Evolutionary conservation across 2,329 filamentous ascomycete species (phyloP).

Genomic region (Gnomoniopsis sp.): DNA sequence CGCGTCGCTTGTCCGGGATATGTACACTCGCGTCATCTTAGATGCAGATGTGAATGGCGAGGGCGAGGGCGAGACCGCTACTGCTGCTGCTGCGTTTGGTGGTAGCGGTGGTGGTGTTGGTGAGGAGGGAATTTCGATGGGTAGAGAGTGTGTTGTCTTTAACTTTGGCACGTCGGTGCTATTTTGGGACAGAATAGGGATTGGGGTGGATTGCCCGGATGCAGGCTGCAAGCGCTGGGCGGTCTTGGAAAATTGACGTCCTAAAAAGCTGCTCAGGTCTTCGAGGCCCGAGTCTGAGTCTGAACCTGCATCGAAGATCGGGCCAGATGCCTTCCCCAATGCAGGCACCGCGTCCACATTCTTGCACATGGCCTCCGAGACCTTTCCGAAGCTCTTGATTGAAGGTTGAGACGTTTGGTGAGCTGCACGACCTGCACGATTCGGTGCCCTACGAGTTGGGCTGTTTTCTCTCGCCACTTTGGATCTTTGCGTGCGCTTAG

Average conservation of each 20-base stretch:
- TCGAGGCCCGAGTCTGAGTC: conserved; percentile 3
- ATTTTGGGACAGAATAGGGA: background rate
- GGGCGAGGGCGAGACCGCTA: background rate
- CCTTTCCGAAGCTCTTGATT: conserved; percentile 30
- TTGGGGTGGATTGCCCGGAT: background rate
- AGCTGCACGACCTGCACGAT: background rate
- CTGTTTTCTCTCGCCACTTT: background rate
- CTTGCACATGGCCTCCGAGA: conserved; percentile 7
- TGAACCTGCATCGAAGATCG: background rate
- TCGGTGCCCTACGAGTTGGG: background rate
- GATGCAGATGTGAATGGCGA: background rate
- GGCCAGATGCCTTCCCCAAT: background rate
- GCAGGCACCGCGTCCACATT: background rate
- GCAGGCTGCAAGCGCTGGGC: conserved; percentile 14
- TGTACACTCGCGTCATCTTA: conserved; percentile 22
- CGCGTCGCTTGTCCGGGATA: conserved; percentile 23
- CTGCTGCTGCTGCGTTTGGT: background rate
- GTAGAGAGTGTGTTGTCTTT: background rate
- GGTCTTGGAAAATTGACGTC: no score
- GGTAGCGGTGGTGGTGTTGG: background rate
- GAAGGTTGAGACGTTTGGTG: conserved; percentile 9
- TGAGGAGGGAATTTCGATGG: background rate
- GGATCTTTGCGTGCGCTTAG: conserved; percentile 2
- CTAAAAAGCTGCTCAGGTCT: conserved; percentile 38
- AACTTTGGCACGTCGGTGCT: background rate